Evolutionary conservation across 371 early-diverging fungal genomes (phyloP), one percentile per base, ranked within the genome.

Genomic region (Funneliformis caledonium): DNA sequence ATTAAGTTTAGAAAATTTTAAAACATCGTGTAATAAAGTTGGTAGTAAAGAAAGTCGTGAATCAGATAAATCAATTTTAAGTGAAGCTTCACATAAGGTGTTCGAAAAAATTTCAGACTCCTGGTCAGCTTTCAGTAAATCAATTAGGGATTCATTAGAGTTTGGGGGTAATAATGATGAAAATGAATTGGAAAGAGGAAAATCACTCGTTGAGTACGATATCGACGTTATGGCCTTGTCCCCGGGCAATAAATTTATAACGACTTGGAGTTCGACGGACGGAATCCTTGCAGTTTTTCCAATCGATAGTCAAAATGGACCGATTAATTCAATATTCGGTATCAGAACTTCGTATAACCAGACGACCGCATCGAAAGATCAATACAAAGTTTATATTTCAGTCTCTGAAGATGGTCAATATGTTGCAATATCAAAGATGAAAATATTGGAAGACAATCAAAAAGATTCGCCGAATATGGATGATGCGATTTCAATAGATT

Each of bases 351-450:
- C 69, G 14, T 68, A 43, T 14, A 42, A 42, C 9, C 14, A 65
- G 16, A 31, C 7, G 0, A 67, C 33, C 19, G 45, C 22, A 48
- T 7, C 56, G 16, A 7, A 56, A 19, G 6, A 11, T 19, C 16
- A 56, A 4, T 7, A 16, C 16, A 6, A 12, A 26, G n/a, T 70
- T 70, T 47, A 47, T 70, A 19, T 70, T 8, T 70, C 70, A 16
- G n/a, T 70, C 5, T 70, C 70, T 9, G 70, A 70, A 22, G 70
- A 70, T 11, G 70, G 70, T 9, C n/a, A 70, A 43, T 70, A 47
- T 19, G 70, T 70, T 70, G 70, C 70, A 22, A 48, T 70, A 43
- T 70, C 70, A 70, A 70, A 26, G 12, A 19, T 70, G 43, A 48
- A 19, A n/a, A 70, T 47, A 43, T 3, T 4, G 42, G 4, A 42